Evolutionary conservation across 1,139 yeast genomes (phyloP).

Genomic region (Lodderomyces parapsilosis): DNA sequence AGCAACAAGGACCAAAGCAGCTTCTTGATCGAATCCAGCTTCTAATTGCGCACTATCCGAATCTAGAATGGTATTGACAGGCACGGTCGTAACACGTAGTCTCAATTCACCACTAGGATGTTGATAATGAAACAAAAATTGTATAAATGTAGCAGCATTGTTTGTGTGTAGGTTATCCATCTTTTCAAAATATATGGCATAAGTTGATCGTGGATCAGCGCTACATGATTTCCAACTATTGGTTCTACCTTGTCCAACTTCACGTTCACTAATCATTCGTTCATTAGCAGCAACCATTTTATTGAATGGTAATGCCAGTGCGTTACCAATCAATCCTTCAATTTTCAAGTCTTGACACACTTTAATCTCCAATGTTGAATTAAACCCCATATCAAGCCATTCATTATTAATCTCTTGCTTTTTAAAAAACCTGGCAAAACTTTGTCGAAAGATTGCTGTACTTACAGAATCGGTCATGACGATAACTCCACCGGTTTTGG

Average conservation of each 20-base stretch:
- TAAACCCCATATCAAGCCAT: constrained; percentile 50
- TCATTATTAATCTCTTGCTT: constrained; percentile 29
- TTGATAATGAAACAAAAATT: constrained; percentile 77
- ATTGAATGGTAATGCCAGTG: constrained; percentile 37
- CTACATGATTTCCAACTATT: constrained; percentile 63
- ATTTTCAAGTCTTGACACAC: constrained; percentile 48
- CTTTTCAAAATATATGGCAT: constrained; percentile 57
- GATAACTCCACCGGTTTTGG: constrained; percentile 60
- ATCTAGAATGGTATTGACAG: constrained; percentile 42
- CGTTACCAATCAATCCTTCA: constrained; percentile 62
- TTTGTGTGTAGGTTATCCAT: constrained; percentile 30
- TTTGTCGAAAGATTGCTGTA: constrained; percentile 65
- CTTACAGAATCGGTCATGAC: constrained; percentile 64
- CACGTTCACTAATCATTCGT: constrained; percentile 25
- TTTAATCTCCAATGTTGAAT: constrained; percentile 59
- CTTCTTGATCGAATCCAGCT: constrained; percentile 64
- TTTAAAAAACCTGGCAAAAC: constrained; percentile 52
- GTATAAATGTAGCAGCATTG: constrained; percentile 43
- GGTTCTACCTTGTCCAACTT: constrained; percentile 53
- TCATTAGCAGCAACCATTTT: constrained; percentile 19
- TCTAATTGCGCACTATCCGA: constrained; percentile 39
- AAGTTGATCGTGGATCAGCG: constrained; percentile 56
- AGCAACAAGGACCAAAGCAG: constrained; percentile 63
- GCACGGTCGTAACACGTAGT: constrained; percentile 52
- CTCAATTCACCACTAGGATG: constrained; percentile 48